Evolutionary conservation across 371 early-diverging fungal species (phyloP), one percentile per base, ranked within the genome.

Genomic region (Apophysomyces ossiformis): DNA sequence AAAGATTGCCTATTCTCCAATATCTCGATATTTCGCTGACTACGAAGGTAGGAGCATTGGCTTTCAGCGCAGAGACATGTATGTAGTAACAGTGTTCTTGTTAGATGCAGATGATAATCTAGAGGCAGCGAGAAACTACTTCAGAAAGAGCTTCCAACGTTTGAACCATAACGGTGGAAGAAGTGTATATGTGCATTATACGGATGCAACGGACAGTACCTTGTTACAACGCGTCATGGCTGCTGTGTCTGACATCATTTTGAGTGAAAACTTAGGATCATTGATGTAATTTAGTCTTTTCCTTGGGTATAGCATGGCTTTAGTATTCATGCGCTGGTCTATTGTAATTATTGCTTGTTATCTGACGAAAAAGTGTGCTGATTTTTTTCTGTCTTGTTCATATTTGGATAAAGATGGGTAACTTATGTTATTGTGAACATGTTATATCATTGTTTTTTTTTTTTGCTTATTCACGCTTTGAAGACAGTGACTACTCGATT

Each of bases 1-100:
- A 64, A 97, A 96, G 74, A 85, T 97, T 37, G 68, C 77, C 37
- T 74, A 77, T 46, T 91, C 92, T 0, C 91, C 92, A 5, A 84
- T 97, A 61, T 78, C 72, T 5, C 80, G 87, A 58, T 95, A 91
- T 77, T 97, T 96, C 81, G 92, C 95, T 5, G 96, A 96, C 64
- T 97, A 89, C 68, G 71, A 71, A 54, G 93, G 91, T 85, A 74
- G 65, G 16, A 15, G 9, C 26, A 50, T 4, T 26, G 26, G 26
- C 1, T 26, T 1, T 26, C 26, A 26, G 26, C 1, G 26, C 26
- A 26, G 4, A 8, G 18, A 15, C 32, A n/a, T n/a, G 26, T 63
- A 37, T 58, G 45, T n/a, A 58, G 18, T 13, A 26, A 16, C 4
- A 37, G 4, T 43, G 37, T 60, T n/a, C 13, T 38, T 18, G 12